A percentile compares a stretch with the other conserved stretches of the same genome.
Evolutionary conservation across 192 early-diverging fungal genomes (phyloP).

Genomic region (Nowakowskiella sp.): DNA sequence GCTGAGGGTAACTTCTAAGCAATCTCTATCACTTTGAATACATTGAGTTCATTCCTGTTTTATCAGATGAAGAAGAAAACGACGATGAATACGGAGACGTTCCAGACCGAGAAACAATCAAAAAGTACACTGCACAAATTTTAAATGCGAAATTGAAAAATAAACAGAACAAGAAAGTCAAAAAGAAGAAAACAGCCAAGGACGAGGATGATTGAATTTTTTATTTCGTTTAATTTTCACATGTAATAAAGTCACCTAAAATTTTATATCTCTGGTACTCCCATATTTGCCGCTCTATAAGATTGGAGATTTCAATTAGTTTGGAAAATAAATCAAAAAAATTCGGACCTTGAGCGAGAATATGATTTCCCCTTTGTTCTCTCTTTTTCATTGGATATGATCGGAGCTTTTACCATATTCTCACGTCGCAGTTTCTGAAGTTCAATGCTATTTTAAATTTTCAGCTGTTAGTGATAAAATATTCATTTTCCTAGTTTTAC

Average conservation of each 20-base stretch:
- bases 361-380: no score
- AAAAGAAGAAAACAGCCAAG: slow-evolving; percentile 44
- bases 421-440: slow-evolving; percentile 9
- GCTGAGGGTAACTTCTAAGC: slow-evolving; percentile 31
- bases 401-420: slow-evolving; percentile 16
- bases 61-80: slow-evolving; percentile 46
- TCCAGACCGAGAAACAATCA: slow-evolving; percentile 51
- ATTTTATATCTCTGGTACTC: no score
- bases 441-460: slow-evolving; percentile 9
- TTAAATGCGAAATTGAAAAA: slow-evolving; percentile 49
- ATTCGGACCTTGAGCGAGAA: no score
- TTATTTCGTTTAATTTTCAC: no score
- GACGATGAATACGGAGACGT: slow-evolving; percentile 51
- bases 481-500: not conserved
- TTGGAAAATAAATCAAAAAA: no score
- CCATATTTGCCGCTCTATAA: no score
- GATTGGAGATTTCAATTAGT: no score
- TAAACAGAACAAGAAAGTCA: slow-evolving; percentile 49
- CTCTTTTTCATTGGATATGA: no score
- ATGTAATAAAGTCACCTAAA: no score
- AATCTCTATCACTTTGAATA: slow-evolving; percentile 8
- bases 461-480: not conserved
- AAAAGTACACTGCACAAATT: slow-evolving; percentile 54
- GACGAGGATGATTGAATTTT: slow-evolving; percentile 36
- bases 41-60: not conserved